These are phyloP conservation scores for Coprinopsis marcescibilis DNA, from an alignment of 768 basidiomycete genomes.

Conservation along the genomic window DNA sequence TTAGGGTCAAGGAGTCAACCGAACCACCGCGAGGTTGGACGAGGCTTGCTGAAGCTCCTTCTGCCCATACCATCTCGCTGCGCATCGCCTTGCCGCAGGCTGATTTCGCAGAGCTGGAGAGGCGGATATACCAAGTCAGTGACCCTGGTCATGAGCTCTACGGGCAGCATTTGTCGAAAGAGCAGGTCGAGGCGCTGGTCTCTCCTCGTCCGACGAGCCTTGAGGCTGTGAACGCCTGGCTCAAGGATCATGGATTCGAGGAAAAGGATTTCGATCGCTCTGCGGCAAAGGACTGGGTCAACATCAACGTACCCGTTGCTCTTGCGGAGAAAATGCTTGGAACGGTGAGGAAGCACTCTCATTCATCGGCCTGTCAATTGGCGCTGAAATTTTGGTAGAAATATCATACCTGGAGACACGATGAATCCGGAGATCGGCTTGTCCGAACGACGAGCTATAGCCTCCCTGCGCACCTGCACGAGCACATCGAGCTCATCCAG, in stretches of 20 bases:
- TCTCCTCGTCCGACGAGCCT: conserved; percentile 52
- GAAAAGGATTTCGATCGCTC: conserved; percentile 47
- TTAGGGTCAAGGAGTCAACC: conserved; percentile 44
- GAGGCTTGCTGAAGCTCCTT: conserved; percentile 28
- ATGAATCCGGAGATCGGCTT: conserved; percentile 43
- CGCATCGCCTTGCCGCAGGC: conserved; percentile 54
- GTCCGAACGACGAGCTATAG: conserved; percentile 68
- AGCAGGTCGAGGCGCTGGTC: conserved; percentile 57
- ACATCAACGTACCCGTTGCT: conserved; percentile 48
- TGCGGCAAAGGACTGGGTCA: conserved; percentile 67
- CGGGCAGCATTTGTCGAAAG: conserved; percentile 55
- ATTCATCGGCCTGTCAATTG: neutral
- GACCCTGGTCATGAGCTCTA: conserved; percentile 50
- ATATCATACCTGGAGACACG: conserved; percentile 59
- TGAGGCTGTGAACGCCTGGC: conserved; percentile 54
- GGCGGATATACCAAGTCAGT: conserved; percentile 52
- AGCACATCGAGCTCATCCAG: conserved; percentile 62
- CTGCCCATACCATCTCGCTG: conserved; percentile 43
- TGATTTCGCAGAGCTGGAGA: conserved; percentile 43
- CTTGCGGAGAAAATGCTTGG: conserved; percentile 67
- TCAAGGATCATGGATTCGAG: conserved; percentile 47
- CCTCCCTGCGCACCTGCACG: conserved; percentile 52
- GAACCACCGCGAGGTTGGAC: conserved; percentile 38
- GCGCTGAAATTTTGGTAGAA: conserved; percentile 31
- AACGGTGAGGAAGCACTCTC: conserved; percentile 40